Evolutionary conservation across 2,329 filamentous ascomycete species (phyloP).

Genomic region (Penicillium griseofulvum): DNA sequence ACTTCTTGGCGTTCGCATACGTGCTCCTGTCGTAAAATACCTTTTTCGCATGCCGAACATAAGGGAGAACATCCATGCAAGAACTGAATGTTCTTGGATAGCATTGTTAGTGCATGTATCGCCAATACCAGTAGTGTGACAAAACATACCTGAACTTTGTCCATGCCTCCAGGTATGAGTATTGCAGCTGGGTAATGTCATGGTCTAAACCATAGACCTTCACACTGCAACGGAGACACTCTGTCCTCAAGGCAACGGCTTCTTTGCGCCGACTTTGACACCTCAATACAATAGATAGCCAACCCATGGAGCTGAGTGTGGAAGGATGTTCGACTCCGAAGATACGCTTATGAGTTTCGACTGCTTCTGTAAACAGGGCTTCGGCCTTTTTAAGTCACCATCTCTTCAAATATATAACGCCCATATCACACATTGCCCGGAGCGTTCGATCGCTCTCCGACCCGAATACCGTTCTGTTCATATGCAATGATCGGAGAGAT

Average conservation of each 20-base stretch:
- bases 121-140: neutral
- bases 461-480: neutral
- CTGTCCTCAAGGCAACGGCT: neutral
- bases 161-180: neutral
- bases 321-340: neutral
- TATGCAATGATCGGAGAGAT: neutral
- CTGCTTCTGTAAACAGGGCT: neutral
- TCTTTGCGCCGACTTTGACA: neutral
- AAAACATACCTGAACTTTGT: neutral
- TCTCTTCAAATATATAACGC: neutral
- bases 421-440: neutral
- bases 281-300: neutral
- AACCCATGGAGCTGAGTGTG: neutral
- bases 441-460: neutral
- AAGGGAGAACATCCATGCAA: neutral
- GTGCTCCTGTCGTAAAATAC: neutral
- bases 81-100: neutral
- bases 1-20: conserved; percentile 1
- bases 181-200: accelerated
- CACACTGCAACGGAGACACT: neutral
- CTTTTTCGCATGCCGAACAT: neutral
- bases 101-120: neutral
- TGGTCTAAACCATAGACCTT: neutral
- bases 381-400: conserved; percentile 2
- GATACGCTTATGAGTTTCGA: neutral